These are phyloP conservation scores for Arthroderma sp. DNA, from an alignment of 2,329 filamentous ascomycete genomes.

Conservation along the genomic window DNA sequence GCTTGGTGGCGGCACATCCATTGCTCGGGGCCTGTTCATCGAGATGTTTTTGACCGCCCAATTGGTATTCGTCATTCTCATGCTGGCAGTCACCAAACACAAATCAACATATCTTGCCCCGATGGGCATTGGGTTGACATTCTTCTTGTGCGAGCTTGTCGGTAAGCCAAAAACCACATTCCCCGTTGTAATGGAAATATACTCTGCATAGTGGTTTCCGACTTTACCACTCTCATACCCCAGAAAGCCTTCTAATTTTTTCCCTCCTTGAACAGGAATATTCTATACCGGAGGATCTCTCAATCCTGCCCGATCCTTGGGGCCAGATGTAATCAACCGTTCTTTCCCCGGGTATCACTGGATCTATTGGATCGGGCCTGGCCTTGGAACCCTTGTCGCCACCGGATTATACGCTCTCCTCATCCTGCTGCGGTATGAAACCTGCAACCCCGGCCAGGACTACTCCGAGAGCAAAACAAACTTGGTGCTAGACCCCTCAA, in stretches of 20 bases:
- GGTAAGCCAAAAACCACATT: conserved; percentile 17
- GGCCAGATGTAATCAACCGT: conserved; percentile 33
- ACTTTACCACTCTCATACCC: too few relatives aligned
- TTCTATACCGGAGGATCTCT: conserved; percentile 37
- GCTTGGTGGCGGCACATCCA: conserved; percentile 38
- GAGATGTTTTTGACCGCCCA: conserved; percentile 53
- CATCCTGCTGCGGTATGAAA: conserved; percentile 30
- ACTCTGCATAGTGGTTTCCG: background rate
- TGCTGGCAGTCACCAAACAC: conserved; percentile 62
- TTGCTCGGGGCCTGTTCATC: conserved; percentile 49
- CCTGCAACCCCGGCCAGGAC: conserved; percentile 42
- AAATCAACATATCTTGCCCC: conserved; percentile 57
- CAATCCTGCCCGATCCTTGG: conserved; percentile 36
- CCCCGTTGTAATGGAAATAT: background rate
- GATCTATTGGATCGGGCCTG: conserved; percentile 38
- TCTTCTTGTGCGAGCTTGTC: conserved; percentile 48
- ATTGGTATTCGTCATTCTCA: conserved; percentile 51
- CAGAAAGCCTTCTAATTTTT: too few relatives aligned
- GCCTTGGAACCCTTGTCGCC: conserved; percentile 34
- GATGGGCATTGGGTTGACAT: conserved; percentile 54
- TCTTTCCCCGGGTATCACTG: conserved; percentile 35
- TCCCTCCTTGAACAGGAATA: conserved; percentile 19
- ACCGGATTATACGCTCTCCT: conserved; percentile 37
- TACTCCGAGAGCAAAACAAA: conserved; percentile 25
- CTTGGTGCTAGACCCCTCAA: background rate